These are phyloP conservation scores for Plasmodium knowlesi DNA, from an alignment of 169 alveolate genomes.

Conservation along the genomic window DNA sequence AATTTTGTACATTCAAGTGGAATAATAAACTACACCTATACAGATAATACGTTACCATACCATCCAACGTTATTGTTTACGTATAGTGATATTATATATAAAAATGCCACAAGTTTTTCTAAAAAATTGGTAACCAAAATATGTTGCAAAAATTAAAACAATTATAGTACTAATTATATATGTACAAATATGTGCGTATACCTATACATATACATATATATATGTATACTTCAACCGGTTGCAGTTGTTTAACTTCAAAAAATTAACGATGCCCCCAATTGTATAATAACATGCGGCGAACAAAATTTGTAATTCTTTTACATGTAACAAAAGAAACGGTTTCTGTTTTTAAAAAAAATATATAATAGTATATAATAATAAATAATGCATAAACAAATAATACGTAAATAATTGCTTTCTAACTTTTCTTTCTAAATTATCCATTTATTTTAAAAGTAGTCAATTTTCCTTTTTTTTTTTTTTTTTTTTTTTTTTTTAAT, in stretches of 20 bases:
- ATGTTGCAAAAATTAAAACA: neutral
- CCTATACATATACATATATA: neutral
- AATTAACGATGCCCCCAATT: neutral
- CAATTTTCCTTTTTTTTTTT: neutral
- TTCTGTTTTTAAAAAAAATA: neutral
- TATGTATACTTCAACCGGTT: neutral
- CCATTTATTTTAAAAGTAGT: neutral
- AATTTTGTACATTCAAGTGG: neutral
- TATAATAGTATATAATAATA: neutral
- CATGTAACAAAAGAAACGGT: neutral
- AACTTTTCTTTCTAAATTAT: neutral
- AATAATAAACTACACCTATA: too few species aligned
- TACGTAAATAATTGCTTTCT: neutral
- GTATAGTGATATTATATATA: neutral
- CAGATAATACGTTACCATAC: neutral
- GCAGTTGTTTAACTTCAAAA: neutral
- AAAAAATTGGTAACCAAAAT: neutral
- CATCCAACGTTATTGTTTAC: neutral
- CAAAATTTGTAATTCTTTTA: neutral
- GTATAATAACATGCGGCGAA: neutral
- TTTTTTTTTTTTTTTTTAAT: neutral
- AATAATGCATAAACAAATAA: neutral
- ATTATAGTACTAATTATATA: neutral
- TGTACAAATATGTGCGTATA: neutral
- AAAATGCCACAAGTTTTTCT: neutral